Evolutionary conservation across 2,329 filamentous ascomycete genomes (phyloP), one percentile per base, ranked within the genome.

Genomic region (Tolypocladium inflatum): DNA sequence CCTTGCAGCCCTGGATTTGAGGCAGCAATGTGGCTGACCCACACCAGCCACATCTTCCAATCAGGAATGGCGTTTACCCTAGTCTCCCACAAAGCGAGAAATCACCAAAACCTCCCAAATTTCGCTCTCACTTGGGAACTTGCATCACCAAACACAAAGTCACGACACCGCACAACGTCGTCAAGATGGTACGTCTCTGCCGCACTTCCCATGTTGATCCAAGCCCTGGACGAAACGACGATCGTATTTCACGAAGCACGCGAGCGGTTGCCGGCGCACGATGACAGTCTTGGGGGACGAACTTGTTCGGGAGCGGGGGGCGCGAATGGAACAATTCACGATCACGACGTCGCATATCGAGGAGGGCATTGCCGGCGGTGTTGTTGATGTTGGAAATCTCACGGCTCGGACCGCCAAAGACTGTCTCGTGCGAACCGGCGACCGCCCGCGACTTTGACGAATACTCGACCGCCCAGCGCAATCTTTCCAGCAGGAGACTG

Each of bases 111-210:
- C 70, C 67, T 68, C 67, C 67, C 69, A 75, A 75, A 73, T 74
- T 71, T 67, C 66, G 59, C 64, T 63, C 65, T 61, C 63, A 64
- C 65, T 65, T 65, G 60, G 68, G 67, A 71, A 71, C 69, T 72
- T 66, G 68, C 72, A 74, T 76, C 71, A 72, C 71, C 73, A 73
- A 71, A 72, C 68, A 71, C 69, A 67, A 71, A 70, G 64, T 64
- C 68, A 75, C 73, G 73, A 71, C 72, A 73, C 68, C 71, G 64
- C 71, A 73, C 68, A 74, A 67, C 69, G 73, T 75, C 75, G 76
- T 73, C 76, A 79, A 78, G 73, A 79, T 79, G 76, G 76, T 75
- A 74, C 61, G 73, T 74, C 65, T 48, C 63, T 65, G 59, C 56
- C 64, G 58, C 62, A 58, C 54, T 59, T 59, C 54, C 42, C 56